Conservation (phyloP, 2,329 filamentous ascomycete genomes). For the Scopulariopsis brevicaulis region DNA sequence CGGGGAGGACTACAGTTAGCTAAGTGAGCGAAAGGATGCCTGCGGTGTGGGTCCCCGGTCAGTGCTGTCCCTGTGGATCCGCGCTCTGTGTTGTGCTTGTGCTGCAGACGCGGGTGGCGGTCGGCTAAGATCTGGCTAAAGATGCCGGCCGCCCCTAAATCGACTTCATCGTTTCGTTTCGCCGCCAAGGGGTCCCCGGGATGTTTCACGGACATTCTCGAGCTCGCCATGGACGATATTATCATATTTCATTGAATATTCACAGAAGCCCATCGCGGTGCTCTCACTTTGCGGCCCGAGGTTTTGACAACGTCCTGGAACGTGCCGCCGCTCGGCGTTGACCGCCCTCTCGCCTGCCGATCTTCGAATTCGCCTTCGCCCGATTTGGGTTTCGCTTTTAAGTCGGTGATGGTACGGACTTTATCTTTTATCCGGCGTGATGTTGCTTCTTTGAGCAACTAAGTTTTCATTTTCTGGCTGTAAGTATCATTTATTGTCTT, state of each 20-base stretch:
- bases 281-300: not conserved
- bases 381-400: not conserved
- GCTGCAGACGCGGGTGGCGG: not conserved
- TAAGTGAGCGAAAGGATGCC: not conserved
- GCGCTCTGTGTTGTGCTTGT: not conserved
- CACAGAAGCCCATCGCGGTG: not conserved
- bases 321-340: not conserved
- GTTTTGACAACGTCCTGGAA: not conserved
- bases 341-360: not conserved
- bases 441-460: not conserved
- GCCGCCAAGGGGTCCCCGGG: not conserved
- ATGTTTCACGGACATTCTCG: not conserved
- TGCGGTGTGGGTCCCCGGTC: not conserved
- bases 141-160: not conserved
- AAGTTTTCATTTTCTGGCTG: not conserved
- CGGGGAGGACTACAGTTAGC: no score
- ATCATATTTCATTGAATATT: not conserved
- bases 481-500: not conserved
- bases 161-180: not conserved
- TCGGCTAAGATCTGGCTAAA: not conserved
- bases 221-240: not conserved
- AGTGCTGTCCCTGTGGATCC: not conserved
- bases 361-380: not conserved
- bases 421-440: not conserved
- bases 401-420: not conserved